Evolutionary conservation across 768 basidiomycete genomes (phyloP).

Genomic region (Phlebiopsis flavidoalba): DNA sequence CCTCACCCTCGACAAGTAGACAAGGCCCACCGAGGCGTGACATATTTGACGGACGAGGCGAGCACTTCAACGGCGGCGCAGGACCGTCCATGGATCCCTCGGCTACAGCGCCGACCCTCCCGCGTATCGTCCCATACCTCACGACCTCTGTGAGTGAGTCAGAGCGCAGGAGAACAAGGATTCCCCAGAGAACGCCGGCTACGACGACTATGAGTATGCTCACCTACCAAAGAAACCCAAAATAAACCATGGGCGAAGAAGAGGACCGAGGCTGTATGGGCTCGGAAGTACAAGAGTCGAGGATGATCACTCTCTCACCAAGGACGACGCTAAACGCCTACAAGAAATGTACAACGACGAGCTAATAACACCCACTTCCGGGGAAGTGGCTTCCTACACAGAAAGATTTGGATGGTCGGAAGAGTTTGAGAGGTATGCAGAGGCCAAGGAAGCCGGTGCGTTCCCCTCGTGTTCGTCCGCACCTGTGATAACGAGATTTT

Average conservation of each 20-base stretch:
- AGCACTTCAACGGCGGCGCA: constrained; percentile 47
- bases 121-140: constrained; percentile 34
- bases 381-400: constrained; percentile 33
- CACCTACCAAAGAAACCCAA: constrained; percentile 35
- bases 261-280: constrained; percentile 18
- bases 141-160: constrained; percentile 59
- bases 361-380: constrained; percentile 54
- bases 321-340: constrained; percentile 55
- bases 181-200: constrained; percentile 55
- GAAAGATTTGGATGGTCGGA: constrained; percentile 60
- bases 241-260: constrained; percentile 14
- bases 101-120: constrained; percentile 50
- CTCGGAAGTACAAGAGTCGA: constrained; percentile 25
- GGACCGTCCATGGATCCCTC: constrained; percentile 54
- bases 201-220: constrained; percentile 59
- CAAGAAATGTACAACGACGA: constrained; percentile 75
- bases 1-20: background rate
- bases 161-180: constrained; percentile 58
- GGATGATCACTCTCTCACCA: constrained; percentile 19
- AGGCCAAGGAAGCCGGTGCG: constrained; percentile 77
- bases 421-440: constrained; percentile 70
- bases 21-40: constrained; percentile 38
- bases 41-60: constrained; percentile 47
- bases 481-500: constrained; percentile 7
- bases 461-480: constrained; percentile 11